phyloP scores from a whole-genome alignment of 305 asterid genomes.

The Rubia peregrina region DNA sequence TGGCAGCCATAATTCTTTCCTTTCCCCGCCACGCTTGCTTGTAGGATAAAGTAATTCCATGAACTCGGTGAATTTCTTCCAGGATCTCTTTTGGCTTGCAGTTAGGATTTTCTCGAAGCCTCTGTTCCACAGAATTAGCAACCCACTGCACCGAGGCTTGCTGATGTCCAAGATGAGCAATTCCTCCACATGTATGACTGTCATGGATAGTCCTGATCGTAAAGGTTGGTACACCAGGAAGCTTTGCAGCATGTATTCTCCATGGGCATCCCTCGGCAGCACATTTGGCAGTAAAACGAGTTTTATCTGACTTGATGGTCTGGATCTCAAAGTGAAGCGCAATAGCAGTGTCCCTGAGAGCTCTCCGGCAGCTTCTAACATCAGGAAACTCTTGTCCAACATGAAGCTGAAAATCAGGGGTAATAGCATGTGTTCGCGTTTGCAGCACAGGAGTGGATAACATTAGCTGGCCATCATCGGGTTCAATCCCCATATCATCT shows the following conservation, averaged over 20 bases:
- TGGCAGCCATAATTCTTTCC: constrained; percentile 89
- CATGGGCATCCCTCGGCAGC: constrained; percentile 91
- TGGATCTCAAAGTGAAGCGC: constrained; percentile 94
- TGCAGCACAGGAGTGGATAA: constrained; percentile 64
- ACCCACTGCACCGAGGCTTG: constrained; percentile 99
- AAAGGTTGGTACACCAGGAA: constrained; percentile 91
- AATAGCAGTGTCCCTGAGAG: constrained; percentile 86
- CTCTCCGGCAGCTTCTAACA: constrained; percentile 87
- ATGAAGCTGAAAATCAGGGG: constrained; percentile 66
- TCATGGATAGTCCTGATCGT: constrained; percentile 85
- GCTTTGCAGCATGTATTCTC: constrained; percentile 96
- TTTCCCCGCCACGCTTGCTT: constrained; percentile 99
- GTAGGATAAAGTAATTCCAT: constrained; percentile 89
- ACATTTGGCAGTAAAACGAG: constrained; percentile 92
- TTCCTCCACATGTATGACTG: constrained; percentile 83
- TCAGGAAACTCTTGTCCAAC: constrained; percentile 98
- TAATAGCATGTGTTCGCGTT: constrained; percentile 52
- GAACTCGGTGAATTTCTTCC: constrained; percentile 81
- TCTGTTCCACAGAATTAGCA: constrained; percentile 88
- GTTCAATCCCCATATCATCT: constrained; percentile 46
- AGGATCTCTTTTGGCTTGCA: constrained; percentile 94
- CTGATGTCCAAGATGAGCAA: constrained; percentile 86
- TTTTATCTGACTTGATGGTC: constrained; percentile 87
- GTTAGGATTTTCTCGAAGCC: constrained; percentile 78
- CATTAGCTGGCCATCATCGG: constrained; percentile 37